Evolutionary conservation across 2,329 filamentous ascomycete species (phyloP).

Genomic region (Arthrinium phaeospermum): DNA sequence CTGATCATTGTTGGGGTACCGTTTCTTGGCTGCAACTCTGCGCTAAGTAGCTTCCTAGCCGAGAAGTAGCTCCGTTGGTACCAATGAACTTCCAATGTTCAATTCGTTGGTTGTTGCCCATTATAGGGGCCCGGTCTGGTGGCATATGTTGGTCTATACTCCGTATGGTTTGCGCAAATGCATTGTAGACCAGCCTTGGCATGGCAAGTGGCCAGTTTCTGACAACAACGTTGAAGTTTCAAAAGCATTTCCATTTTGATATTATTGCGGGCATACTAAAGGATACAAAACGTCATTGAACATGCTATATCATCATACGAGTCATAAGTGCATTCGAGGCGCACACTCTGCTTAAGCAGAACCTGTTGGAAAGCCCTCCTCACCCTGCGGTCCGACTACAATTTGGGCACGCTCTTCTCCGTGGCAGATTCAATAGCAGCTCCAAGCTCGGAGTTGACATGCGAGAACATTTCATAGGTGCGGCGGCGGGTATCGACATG

Average conservation of each 20-base stretch:
- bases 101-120: neutral
- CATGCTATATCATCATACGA: neutral
- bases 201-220: neutral
- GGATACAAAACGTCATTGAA: neutral
- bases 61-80: neutral
- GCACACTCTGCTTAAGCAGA: too few relatives aligned
- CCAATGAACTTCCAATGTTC: neutral
- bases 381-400: neutral
- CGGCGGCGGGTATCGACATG: constrained; percentile 59
- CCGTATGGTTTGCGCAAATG: neutral
- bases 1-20: neutral
- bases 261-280: neutral
- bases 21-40: neutral
- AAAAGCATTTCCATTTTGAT: too few relatives aligned
- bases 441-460: constrained; percentile 60
- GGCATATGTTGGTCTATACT: neutral
- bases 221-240: neutral
- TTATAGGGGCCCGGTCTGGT: neutral
- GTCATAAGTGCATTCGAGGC: neutral
- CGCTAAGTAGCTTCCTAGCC: constrained; percentile 11
- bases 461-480: constrained; percentile 66
- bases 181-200: neutral
- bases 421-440: constrained; percentile 57
- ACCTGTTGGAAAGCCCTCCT: neutral
- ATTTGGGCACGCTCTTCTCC: constrained; percentile 45